Evolutionary conservation across 1,284 basidiomycete species (phyloP).

Genomic region (Austroboletus rostrupii): DNA sequence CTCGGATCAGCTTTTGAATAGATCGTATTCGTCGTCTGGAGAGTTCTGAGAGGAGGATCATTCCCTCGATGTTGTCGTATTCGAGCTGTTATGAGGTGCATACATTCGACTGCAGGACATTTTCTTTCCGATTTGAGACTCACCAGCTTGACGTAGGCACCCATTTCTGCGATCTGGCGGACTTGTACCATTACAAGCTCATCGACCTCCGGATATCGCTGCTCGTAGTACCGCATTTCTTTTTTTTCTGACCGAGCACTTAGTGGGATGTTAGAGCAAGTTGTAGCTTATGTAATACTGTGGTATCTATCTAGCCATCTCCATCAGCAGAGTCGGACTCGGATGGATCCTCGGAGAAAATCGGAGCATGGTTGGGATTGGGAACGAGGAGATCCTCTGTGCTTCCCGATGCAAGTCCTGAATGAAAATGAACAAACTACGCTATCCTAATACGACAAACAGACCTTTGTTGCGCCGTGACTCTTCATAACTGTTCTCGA

Average conservation of each 20-base stretch:
- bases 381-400: constrained; percentile 30
- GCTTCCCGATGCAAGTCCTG: constrained; percentile 12
- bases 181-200: constrained; percentile 99
- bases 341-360: constrained; percentile 4
- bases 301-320: no score
- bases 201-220: constrained; percentile 85
- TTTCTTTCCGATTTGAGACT: constrained; percentile 29
- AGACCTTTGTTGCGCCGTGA: constrained; percentile 24
- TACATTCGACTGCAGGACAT: not conserved
- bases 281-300: no score
- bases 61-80: constrained; percentile 98
- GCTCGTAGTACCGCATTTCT: constrained; percentile 77
- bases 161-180: constrained; percentile 99
- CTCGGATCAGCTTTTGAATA: constrained; percentile 97
- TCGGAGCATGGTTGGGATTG: constrained; percentile 26
- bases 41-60: constrained; percentile 97
- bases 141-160: constrained; percentile 97
- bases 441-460: constrained; percentile 2
- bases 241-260: not conserved
- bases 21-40: constrained; percentile 95
- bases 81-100: constrained; percentile 68
- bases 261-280: no score
- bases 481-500: constrained; percentile 43
- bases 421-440: not conserved
- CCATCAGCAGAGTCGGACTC: not conserved